A percentile compares a stretch with the other conserved stretches of the same genome.
Conservation (phyloP, 192 early-diverging fungal species). For the Backusella tuberculispora region DNA sequence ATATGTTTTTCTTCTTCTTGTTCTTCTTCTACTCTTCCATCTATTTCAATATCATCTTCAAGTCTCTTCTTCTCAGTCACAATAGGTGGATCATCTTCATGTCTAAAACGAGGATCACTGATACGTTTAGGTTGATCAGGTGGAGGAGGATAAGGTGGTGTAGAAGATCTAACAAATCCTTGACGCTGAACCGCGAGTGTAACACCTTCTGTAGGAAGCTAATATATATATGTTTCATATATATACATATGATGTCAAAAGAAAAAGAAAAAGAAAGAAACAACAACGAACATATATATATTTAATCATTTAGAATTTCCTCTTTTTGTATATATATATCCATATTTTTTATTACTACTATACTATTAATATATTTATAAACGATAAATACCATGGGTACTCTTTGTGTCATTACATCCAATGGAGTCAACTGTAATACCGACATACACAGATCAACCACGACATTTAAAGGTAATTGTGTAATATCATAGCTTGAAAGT, state of each 20-base stretch:
- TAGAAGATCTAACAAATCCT: conserved; percentile 3
- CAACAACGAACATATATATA: no score
- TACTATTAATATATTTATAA: not conserved
- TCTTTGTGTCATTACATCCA: conserved; percentile 30
- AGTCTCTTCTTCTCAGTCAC: no score
- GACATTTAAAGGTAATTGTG: conserved; percentile 32
- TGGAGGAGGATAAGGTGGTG: conserved; percentile 24
- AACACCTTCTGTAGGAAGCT: conserved; percentile 5
- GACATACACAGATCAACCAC: conserved; percentile 40
- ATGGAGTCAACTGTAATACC: conserved; percentile 33
- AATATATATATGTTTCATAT: not conserved
- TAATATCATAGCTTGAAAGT: conserved; percentile 29
- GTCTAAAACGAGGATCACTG: not conserved
- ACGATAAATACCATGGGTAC: conserved; percentile 20
- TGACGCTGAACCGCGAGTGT: conserved; percentile 1
- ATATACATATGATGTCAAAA: not conserved
- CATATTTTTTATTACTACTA: not conserved
- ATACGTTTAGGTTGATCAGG: conserved; percentile 15
- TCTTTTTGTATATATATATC: not conserved
- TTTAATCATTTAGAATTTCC: no score
- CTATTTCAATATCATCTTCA: not conserved
- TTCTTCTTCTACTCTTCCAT: not conserved
- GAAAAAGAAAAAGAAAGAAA: no score
- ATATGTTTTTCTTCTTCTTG: not conserved
- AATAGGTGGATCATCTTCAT: not conserved